Base-by-base conservation (phyloP, 1,284 basidiomycete species). In the Laetiporus sulphureus region DNA sequence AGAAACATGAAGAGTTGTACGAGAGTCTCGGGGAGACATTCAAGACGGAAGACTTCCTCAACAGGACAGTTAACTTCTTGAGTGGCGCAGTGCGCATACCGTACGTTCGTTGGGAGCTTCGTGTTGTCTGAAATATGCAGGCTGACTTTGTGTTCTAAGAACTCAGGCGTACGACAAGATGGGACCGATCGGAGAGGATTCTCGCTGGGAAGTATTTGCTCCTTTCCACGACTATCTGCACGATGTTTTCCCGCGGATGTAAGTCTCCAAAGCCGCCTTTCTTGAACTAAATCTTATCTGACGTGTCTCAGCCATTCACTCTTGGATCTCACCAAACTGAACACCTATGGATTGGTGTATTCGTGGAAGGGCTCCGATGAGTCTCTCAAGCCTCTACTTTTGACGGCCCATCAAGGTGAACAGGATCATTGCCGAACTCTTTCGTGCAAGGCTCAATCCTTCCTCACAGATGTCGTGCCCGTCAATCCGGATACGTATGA, bases 341-440 rank as follows among this genome's bases (percentile, higher is more conserved):
- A 82, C 52, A 75, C 75, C 0, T 78, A 79, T 45, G 85, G 77
- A 0, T 59, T 87, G 13, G 65, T 87, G 1, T 85, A 73, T 52
- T 71, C 72, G 10, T 83, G 80, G 74, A 57, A 67, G 31, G 86
- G 85, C 30, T 68, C 69, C 0, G 67, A 81, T 45, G 34, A 56
- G 1, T 58, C 61, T 5, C 63, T 84, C 46, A 81, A 85, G 57
- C 85, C 84, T 1, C 54, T 85, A 2, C 65, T 87, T 27, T 60
- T 89, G 27, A 70, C 74, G 15, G 80, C 69, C 1, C 83, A 87
- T 55, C 79, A 84, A 65, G 80, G 78, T 69, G 40, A 15, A 19
- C 27, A 29, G 29, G 7, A 33, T 33, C 18, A 35, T 18, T 29
- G 33, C 19, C 32, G 10, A 20, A 32, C 18, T 23, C 18, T 15